Conservation (phyloP, 2,329 filamentous ascomycete genomes). For the Bipolaris victoriae region DNA sequence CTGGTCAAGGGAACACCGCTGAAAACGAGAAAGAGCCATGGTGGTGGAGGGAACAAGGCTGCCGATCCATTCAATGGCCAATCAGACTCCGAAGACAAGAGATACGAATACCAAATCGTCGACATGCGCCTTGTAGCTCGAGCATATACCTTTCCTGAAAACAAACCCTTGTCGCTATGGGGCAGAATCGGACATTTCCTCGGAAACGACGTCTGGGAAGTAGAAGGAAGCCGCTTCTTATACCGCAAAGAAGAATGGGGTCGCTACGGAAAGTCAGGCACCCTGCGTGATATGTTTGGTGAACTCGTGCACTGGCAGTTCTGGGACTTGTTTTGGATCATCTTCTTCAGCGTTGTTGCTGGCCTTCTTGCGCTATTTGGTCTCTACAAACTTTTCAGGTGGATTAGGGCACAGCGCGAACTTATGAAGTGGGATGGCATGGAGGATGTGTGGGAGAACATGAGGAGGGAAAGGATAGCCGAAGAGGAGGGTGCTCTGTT, state of each 20-base stretch:
- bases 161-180: conserved; percentile 21
- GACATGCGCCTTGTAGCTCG: conserved; percentile 33
- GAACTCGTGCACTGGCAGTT: conserved; percentile 34
- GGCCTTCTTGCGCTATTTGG: conserved; percentile 27
- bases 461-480: conserved; percentile 26
- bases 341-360: conserved; percentile 24
- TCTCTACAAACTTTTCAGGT: conserved; percentile 27
- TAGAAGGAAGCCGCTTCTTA: conserved; percentile 33
- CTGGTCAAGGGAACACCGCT: conserved; percentile 29
- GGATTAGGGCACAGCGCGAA: conserved; percentile 33
- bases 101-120: conserved; percentile 34
- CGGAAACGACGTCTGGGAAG: conserved; percentile 34
- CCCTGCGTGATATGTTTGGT: conserved; percentile 34
- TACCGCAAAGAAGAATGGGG: conserved; percentile 40
- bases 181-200: conserved; percentile 34
- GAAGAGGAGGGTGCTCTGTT: conserved; percentile 37
- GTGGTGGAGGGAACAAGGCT: conserved; percentile 13
- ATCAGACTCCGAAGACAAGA: conserved; percentile 18
- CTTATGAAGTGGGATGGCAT: conserved; percentile 45
- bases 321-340: conserved; percentile 33
- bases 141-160: conserved; percentile 26
- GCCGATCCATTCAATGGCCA: conserved; percentile 28
- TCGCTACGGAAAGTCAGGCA: conserved; percentile 40
- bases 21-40: conserved; percentile 9
- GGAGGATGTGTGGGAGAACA: conserved; percentile 41